Evolutionary conservation across 495 filamentous ascomycete species (phyloP).

Genomic region (Friedmanniomyces simplex): DNA sequence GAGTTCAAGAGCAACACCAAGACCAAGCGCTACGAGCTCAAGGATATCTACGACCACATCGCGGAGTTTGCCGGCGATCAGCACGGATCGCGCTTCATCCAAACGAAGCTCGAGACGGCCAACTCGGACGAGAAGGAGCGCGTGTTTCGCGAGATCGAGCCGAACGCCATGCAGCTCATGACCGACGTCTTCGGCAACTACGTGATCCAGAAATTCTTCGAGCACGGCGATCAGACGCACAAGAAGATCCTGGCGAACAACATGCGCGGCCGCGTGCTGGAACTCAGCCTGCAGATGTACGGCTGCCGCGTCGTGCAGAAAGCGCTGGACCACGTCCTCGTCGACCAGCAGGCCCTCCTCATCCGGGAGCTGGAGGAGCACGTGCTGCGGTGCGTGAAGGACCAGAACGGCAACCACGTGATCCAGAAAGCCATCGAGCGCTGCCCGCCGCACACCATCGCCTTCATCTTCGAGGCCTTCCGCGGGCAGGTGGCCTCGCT

Average conservation of each 20-base stretch:
- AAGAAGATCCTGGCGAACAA: conserved; percentile 75
- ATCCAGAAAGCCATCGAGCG: conserved; percentile 91
- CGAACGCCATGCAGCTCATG: conserved; percentile 80
- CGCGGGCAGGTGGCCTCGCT: conserved; percentile 66
- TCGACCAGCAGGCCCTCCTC: conserved; percentile 77
- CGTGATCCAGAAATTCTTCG: conserved; percentile 95
- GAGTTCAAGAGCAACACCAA: conserved; percentile 20
- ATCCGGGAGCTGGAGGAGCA: conserved; percentile 74
- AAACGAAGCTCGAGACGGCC: conserved; percentile 85
- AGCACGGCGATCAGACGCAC: conserved; percentile 89
- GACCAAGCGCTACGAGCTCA: conserved; percentile 72
- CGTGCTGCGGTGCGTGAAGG: conserved; percentile 70
- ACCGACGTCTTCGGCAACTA: conserved; percentile 97
- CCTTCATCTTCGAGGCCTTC: conserved; percentile 83
- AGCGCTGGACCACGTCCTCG: conserved; percentile 84
- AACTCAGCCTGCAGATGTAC: conserved; percentile 82
- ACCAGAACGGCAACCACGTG: conserved; percentile 94
- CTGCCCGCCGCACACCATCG: conserved; percentile 69
- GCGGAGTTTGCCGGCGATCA: conserved; percentile 96
- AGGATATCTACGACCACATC: conserved; percentile 82
- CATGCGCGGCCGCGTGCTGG: conserved; percentile 76
- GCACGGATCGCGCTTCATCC: conserved; percentile 90
- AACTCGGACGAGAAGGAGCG: conserved; percentile 97
- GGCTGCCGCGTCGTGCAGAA: conserved; percentile 96
- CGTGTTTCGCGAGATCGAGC: conserved; percentile 76